Base-by-base conservation (phyloP, 805 yeast genomes). In the Candida maltosa region DNA sequence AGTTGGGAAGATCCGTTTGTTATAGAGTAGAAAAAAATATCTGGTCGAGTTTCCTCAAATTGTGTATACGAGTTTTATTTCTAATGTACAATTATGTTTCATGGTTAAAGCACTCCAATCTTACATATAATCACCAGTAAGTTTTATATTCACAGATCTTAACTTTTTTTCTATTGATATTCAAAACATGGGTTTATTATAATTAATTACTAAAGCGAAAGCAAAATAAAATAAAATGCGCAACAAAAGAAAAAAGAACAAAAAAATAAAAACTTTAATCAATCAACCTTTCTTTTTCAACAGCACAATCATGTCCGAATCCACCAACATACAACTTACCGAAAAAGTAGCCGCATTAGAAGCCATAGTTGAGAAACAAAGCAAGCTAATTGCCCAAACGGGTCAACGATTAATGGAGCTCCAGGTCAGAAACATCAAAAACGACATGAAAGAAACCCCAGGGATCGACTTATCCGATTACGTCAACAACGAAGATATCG, bases 401-500 rank as follows among this genome's bases (percentile, higher is more conserved):
- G 96, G 96, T 2, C 77, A 84, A 48, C 88, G 83, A 47, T 70
- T 89, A 9, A 58, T 89, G 46, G 76, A 77, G 41, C 46, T 86
- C 35, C 94, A 87, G 55, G 71, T 87, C 15, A 35, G 67, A 56
- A 54, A 80, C 73, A 56, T 77, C 56, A 51, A 65, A 54, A 16
- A 39, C 41, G 59, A 38, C 62, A 63, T 73, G 35, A 45, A 48
- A 6, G 49, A 60, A 14, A 18, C 41, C 34, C 16, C 32, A 29
- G 29, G 40, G 18, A 44, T 52, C 34, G 82, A 76, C 40, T 53
- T 76, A 1, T 54, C 72, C 3, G 87, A 82, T 43, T 80, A 71
- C 44, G 86, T 80, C 24, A 78, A 91, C 3, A 83, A 86, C 46
- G 94, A 85, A 39, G 97, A 91, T 52, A 62, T 89, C 9, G 84